Evolutionary conservation across 2,329 filamentous ascomycete species (phyloP), one percentile per base, ranked within the genome.

Genomic region (Sclerotinia subarctica): DNA sequence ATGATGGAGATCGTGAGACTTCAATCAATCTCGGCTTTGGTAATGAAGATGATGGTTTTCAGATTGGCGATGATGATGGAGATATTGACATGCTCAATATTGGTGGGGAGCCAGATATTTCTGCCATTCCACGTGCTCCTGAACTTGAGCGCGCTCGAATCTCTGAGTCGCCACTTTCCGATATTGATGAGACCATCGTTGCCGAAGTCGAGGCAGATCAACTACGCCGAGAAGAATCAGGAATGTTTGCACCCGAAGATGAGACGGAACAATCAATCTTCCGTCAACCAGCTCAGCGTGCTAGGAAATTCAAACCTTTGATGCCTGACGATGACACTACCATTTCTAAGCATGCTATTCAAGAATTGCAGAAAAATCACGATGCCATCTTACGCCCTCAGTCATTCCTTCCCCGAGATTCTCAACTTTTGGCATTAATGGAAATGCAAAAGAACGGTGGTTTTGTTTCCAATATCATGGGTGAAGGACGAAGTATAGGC

Each of bases 391-490:
- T 97, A 68, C 94, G 91, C 79, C 86, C 90, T 1, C 88, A 91
- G 8, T 88, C 89, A 0, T 97, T 96, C 79, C 83, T 99, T 56
- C 93, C 94, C 1, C 88, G 92, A 51, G 93, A 99, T 73, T 92
- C 94, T 1, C 88, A 94, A 66, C 84, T 98, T 19, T 84, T 98
- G 42, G 92, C 93, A 46, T 82, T 99, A 29, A 90, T 97, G 83
- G 92, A 94, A 74, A 90, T 97, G 85, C 95, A 97, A 78, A 93
- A 91, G 80, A 93, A 86, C 66, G 94, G 95, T 66, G 92, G 89
- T 51, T 98, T 99, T 75, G 92, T 97, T 24, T 91, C 90, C 5
- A 94, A 88, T 74, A 89, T 97, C 71, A 89, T 97, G 80, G 89
- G 91, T 64, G 92, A 94, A 70, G 91, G 89, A 49, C 88, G 91